A percentile compares a stretch with the other conserved stretches of the same genome.
Conservation (phyloP, 208 protist genomes). For the Acanthamoeba sp. region DNA sequence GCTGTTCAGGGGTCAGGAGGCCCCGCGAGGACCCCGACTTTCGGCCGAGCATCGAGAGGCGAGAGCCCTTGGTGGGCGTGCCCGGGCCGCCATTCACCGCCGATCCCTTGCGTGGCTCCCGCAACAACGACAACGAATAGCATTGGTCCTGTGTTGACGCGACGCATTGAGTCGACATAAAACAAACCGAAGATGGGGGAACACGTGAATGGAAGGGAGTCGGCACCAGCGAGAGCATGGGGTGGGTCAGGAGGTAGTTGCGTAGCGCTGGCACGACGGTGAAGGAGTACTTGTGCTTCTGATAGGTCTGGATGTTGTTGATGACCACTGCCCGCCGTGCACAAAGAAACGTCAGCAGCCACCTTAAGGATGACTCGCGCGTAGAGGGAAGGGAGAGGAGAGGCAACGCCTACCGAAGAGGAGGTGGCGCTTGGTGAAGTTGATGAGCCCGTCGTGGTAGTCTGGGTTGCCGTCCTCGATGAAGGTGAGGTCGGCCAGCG, state of each 20-base stretch:
- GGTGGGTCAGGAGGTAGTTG: constrained; percentile 54
- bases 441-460: constrained; percentile 64
- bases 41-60: neutral
- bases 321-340: neutral
- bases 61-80: neutral
- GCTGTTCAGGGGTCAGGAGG: neutral
- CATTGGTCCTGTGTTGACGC: constrained; percentile 64
- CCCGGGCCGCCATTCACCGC: neutral
- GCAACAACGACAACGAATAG: constrained; percentile 20
- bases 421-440: constrained; percentile 45
- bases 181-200: neutral
- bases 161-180: too few relatives aligned
- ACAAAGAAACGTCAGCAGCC: neutral
- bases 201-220: neutral
- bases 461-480: constrained; percentile 68
- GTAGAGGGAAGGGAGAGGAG: neutral
- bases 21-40: neutral
- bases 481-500: constrained; percentile 29
- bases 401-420: neutral
- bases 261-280: neutral
- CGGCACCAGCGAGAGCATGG: constrained; percentile 27
- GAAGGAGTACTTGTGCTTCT: constrained; percentile 48
- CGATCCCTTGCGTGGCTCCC: constrained; percentile 21
- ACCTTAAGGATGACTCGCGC: too few relatives aligned
- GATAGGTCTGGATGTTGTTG: constrained; percentile 44